These are phyloP conservation scores for Viola pubescens DNA, from an alignment of 441 rosid species.

Conservation along the genomic window DNA sequence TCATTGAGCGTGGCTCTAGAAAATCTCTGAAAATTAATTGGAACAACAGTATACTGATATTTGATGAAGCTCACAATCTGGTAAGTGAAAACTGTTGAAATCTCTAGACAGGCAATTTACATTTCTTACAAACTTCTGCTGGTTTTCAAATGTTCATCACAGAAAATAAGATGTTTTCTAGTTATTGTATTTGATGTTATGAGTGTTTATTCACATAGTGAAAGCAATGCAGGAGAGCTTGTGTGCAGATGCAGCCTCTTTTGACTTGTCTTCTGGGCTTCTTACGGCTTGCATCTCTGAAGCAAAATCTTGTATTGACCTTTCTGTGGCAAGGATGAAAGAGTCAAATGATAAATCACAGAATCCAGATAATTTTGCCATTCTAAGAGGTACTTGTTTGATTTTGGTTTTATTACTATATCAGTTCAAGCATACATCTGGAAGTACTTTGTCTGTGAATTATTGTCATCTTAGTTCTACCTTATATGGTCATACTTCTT, in stretches of 20 bases:
- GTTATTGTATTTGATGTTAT: background rate
- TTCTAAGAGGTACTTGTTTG: conserved; percentile 59
- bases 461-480: conserved; percentile 4
- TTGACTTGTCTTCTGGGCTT: conserved; percentile 77
- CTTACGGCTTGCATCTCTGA: conserved; percentile 84
- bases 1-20: conserved; percentile 64
- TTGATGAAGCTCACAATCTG: conserved; percentile 98
- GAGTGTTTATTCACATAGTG: conserved; percentile 16
- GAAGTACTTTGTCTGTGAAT: background rate
- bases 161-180: background rate
- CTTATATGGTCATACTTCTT: conserved; percentile 9
- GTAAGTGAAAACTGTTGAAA: conserved; percentile 37
- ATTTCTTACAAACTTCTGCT: background rate
- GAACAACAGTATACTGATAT: conserved; percentile 64
- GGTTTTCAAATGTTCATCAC: background rate
- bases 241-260: conserved; percentile 95
- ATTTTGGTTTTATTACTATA: conserved; percentile 9
- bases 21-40: conserved; percentile 58
- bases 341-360: conserved; percentile 58
- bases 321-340: conserved; percentile 54
- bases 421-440: background rate
- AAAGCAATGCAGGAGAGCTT: conserved; percentile 64
- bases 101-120: conserved; percentile 5
- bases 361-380: conserved; percentile 87
- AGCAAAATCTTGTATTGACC: conserved; percentile 76